phyloP scores from a whole-genome alignment of 306 rosid species.

The Cicer arietinum region DNA sequence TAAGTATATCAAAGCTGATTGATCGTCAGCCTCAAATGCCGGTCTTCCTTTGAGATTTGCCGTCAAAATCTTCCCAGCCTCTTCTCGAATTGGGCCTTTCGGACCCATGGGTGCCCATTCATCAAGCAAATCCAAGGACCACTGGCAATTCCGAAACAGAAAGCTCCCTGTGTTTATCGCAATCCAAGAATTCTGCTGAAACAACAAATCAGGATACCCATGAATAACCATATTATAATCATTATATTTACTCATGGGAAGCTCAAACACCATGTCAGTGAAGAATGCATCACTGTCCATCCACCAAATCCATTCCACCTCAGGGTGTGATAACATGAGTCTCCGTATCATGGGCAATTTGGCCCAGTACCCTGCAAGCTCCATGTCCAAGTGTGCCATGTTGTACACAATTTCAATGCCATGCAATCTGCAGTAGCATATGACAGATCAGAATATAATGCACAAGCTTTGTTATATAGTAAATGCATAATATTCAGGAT shows the following conservation, averaged over 20 bases:
- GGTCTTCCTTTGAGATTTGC: conserved; percentile 95
- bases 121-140: conserved; percentile 96
- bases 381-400: conserved; percentile 93
- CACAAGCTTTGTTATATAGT: neutral
- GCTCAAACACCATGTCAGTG: conserved; percentile 89
- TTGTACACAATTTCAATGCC: conserved; percentile 96
- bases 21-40: conserved; percentile 95
- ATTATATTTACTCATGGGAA: conserved; percentile 72
- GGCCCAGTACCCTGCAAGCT: conserved; percentile 98
- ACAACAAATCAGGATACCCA: conserved; percentile 95
- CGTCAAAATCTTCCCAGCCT: conserved; percentile 86
- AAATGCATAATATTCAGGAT: neutral
- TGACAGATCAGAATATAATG: conserved; percentile 16
- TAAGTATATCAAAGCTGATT: conserved; percentile 88
- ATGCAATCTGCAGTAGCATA: conserved; percentile 72
- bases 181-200: conserved; percentile 96
- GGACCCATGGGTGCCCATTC: conserved; percentile 99
- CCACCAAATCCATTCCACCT: conserved; percentile 99
- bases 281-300: conserved; percentile 98
- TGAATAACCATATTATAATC: conserved; percentile 78
- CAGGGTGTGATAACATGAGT: conserved; percentile 90
- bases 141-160: conserved; percentile 86
- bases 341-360: conserved; percentile 88
- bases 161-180: conserved; percentile 92
- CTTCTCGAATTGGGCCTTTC: conserved; percentile 78